These are phyloP conservation scores for Debaryomycetaceae sp. DNA, from an alignment of 1,139 yeast genomes.

Conservation along the genomic window DNA sequence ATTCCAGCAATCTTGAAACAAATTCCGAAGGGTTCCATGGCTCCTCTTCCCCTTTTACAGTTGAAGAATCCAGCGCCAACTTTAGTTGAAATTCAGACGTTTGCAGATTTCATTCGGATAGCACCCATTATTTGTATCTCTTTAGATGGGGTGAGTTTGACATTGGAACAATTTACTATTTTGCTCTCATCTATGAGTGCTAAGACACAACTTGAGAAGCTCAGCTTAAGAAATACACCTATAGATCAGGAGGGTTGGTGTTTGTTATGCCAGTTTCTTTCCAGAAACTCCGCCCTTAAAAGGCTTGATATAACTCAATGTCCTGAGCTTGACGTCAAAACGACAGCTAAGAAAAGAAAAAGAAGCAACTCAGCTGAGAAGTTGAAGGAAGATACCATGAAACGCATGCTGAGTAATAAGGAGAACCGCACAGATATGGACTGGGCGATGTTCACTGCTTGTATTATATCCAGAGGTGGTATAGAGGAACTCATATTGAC, in stretches of 20 bases:
- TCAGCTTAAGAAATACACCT: slow-evolving; percentile 70
- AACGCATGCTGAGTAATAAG: slow-evolving; percentile 56
- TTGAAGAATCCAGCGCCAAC: slow-evolving; percentile 72
- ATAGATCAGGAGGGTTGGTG: slow-evolving; percentile 70
- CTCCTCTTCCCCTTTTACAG: slow-evolving; percentile 63
- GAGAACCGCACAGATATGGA: slow-evolving; percentile 69
- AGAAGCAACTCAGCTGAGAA: slow-evolving; percentile 10
- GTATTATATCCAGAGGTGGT: slow-evolving; percentile 65
- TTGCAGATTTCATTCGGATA: slow-evolving; percentile 70
- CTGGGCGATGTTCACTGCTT: slow-evolving; percentile 70
- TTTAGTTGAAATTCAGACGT: slow-evolving; percentile 67
- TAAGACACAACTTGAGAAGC: slow-evolving; percentile 59
- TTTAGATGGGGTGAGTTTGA: slow-evolving; percentile 64
- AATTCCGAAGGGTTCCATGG: slow-evolving; percentile 64
- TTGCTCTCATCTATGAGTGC: slow-evolving; percentile 59
- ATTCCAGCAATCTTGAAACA: slow-evolving; percentile 76
- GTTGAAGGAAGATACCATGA: slow-evolving; percentile 26
- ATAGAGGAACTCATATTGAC: slow-evolving; percentile 68
- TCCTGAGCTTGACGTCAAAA: slow-evolving; percentile 55
- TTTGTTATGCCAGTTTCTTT: slow-evolving; percentile 63
- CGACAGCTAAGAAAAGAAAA: slow-evolving; percentile 43
- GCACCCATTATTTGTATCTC: slow-evolving; percentile 70
- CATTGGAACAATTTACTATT: slow-evolving; percentile 62
- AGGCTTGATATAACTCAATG: slow-evolving; percentile 71
- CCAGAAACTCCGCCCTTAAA: slow-evolving; percentile 53